Evolutionary conservation across 164 flowering plant genomes (phyloP), one percentile per base, ranked within the genome.

Genomic region (Berberis vulgaris): DNA sequence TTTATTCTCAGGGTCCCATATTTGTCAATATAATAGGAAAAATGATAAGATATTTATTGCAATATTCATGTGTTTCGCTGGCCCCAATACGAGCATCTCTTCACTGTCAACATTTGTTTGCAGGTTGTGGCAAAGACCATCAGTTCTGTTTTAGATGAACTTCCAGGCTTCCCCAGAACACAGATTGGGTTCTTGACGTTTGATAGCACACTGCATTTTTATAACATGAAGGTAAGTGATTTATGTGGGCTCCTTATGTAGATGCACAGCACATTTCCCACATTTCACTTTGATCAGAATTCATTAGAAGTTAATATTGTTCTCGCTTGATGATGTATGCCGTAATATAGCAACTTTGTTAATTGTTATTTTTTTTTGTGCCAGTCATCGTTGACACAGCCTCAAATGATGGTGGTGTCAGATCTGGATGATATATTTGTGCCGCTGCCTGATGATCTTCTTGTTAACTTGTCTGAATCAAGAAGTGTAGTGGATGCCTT

Each of bases 331-430:
- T 5, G 8, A 46, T 8, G 8, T 46, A 8, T 46, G 5, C 49
- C 8, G 6, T 8, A 46, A 1, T 46, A n/a, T 39, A 13, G 58
- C 58, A 55, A 39, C 41, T 38, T 58, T n/a, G 43, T 68, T 70
- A 43, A 71, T 57, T 49, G 7, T 55, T 68, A 26, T 55, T 77
- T 81, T 70, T 69, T 47, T 41, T 49, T 73, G 67, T 76, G 26
- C 68, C 97, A 91, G 99, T 87, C 97, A 69, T 84, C 97, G 62
- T 81, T 95, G 80, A 74, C 85, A 42, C 99, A 95, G 77, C 97
- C 97, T 69, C 97, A 91, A 70, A 91, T 95, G 96, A 84, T 95
- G 97, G 99, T 89, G 67, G 89, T 91, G 59, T 86, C 96, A 53
- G 97, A 95, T 79, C 74, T 95, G 66, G 99, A 95, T 72, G 99